Base-by-base conservation (phyloP, 257 asterid genomes). In the Henckelia pumila region DNA sequence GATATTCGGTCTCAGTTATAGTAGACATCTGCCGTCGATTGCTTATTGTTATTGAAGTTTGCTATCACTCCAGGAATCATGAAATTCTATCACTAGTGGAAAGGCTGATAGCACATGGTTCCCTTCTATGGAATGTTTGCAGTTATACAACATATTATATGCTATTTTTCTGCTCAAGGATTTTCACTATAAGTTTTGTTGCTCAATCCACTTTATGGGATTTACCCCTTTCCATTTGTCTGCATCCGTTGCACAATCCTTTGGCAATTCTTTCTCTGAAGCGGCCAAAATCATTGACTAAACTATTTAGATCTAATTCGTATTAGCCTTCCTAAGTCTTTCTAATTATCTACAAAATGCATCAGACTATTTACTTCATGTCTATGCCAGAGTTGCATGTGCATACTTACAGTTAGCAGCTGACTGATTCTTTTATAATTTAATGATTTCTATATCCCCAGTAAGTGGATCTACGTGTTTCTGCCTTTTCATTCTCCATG, bases 1-100 rank as follows among this genome's bases (percentile, higher is more conserved):
- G 74, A 30, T 69, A 35, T 60, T 66, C 71, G 40, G 60, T 62
- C 23, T 29, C 3, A 73, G 26, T 17, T 64, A 67, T 50, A 61
- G 33, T 56, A 8, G 64, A 2, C n/a, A 19, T 24, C n/a, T 28
- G 35, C 19, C 16, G 40, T 40, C 32, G 20, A 22, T 56, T 11
- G 30, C 3, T 32, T 3, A 17, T 22, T 64, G 1, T 16, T 60
- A 33, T 63, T 60, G 47, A 32, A 61, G 19, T 35, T 33, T 1
- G 67, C 33, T 14, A 22, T 59, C n/a, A 44, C 32, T 61, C 17
- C 50, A 40, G 50, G 50, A 40, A 40, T 13, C n/a, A 40, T 13
- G 50, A 40, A 40, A 6, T 40, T 13, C 50, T 20, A 58, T 57
- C 30, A 49, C 49, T 59, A 25, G 10, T 40, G 23, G 6, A 14